These are phyloP conservation scores for Primulina huaijiensis DNA, from an alignment of 257 asterid genomes.

Conservation along the genomic window DNA sequence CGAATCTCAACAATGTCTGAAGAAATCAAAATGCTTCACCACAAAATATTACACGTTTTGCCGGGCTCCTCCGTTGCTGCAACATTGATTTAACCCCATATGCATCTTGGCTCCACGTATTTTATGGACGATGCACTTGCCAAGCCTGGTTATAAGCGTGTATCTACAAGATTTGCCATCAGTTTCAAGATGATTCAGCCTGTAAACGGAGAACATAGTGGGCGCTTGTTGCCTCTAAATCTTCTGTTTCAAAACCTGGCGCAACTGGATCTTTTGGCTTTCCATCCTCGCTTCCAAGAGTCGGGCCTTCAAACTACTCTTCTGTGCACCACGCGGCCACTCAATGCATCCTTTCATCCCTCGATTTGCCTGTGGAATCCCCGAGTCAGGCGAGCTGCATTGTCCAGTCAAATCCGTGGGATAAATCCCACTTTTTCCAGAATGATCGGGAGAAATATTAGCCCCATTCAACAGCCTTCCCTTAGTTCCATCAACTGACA, in stretches of 20 bases:
- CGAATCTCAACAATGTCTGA: neutral
- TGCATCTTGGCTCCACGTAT: neutral
- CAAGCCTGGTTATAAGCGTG: neutral
- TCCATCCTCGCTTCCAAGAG: slow-evolving; percentile 83
- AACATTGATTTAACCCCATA: neutral
- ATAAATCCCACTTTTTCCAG: slow-evolving; percentile 44
- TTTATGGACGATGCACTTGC: neutral
- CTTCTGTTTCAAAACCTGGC: slow-evolving; percentile 92
- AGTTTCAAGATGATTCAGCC: neutral
- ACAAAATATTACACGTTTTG: neutral
- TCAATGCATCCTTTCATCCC: slow-evolving; percentile 89
- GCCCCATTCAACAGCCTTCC: slow-evolving; percentile 47
- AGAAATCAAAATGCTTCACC: neutral
- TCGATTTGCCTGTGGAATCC: slow-evolving; percentile 56
- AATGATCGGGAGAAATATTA: slow-evolving; percentile 44
- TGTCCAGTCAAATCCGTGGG: slow-evolving; percentile 57
- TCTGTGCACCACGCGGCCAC: slow-evolving; percentile 67
- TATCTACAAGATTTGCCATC: neutral
- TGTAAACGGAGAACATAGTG: neutral
- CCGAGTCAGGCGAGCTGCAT: slow-evolving; percentile 65
- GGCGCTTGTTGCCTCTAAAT: slow-evolving; percentile 29
- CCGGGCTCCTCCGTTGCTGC: neutral
- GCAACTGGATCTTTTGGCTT: slow-evolving; percentile 78
- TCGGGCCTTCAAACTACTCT: slow-evolving; percentile 67
- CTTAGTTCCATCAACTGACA: slow-evolving; percentile 41